Conservation (phyloP, 2,329 filamentous ascomycete species). For the Cadophora luteo-olivacea region DNA sequence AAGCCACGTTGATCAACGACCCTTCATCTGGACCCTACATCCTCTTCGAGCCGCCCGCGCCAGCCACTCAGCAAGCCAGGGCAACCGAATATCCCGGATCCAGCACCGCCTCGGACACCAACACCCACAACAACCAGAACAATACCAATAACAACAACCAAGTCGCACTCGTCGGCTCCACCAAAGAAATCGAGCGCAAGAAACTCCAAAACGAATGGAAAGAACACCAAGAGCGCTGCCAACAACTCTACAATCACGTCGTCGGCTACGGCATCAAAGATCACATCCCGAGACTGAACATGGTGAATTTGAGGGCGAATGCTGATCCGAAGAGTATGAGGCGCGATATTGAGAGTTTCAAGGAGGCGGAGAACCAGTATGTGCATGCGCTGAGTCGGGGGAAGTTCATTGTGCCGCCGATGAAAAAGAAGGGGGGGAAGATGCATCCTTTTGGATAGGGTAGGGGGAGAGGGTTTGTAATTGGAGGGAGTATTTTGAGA, state of each 20-base stretch:
- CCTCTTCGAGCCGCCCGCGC: background rate
- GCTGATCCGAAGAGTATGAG: constrained; percentile 7
- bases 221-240: background rate
- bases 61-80: background rate
- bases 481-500: no score
- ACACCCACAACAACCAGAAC: background rate
- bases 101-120: background rate
- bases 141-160: background rate
- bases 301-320: background rate
- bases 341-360: constrained; percentile 5
- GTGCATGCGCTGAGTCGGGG: background rate
- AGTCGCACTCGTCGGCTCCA: background rate
- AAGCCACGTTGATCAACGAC: background rate
- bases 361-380: constrained; percentile 13
- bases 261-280: constrained; percentile 9
- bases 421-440: constrained; percentile 8
- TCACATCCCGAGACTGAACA: background rate
- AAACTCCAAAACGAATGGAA: constrained; percentile 13
- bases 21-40: background rate
- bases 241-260: constrained; percentile 14
- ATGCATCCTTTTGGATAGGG: constrained; percentile 2
- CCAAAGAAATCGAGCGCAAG: constrained; percentile 10
- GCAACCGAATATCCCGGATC: background rate
- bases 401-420: background rate
- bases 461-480: background rate